phyloP scores from a whole-genome alignment of 345 rosid genomes.

The Excoecaria agallocha region DNA sequence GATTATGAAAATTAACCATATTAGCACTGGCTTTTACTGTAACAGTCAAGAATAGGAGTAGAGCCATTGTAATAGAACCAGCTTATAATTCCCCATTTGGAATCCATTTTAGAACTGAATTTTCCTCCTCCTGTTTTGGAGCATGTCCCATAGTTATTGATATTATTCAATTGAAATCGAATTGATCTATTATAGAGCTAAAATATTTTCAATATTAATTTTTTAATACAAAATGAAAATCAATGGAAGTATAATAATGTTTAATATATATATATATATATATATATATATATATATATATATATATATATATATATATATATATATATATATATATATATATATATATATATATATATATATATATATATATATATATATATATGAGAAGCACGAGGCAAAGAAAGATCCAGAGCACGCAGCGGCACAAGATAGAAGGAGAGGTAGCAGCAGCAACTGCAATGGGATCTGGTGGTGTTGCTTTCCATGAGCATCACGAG shows the following conservation, averaged over 20 bases:
- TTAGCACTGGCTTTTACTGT: constrained; percentile 42
- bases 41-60: constrained; percentile 54
- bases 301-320: too few relatives aligned
- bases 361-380: too few relatives aligned
- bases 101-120: constrained; percentile 41
- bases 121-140: constrained; percentile 31
- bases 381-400: constrained; percentile 52
- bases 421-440: constrained; percentile 55
- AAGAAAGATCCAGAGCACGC: constrained; percentile 59
- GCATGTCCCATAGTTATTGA: too few relatives aligned
- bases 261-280: too few relatives aligned
- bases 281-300: background rate
- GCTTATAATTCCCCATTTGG: constrained; percentile 61
- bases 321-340: too few relatives aligned
- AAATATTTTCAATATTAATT: too few relatives aligned
- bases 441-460: constrained; percentile 49
- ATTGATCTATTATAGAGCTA: too few relatives aligned
- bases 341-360: too few relatives aligned
- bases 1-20: constrained; percentile 59
- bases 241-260: too few relatives aligned
- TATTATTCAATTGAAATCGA: too few relatives aligned
- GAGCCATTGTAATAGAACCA: constrained; percentile 53
- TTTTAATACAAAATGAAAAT: too few relatives aligned
- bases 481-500: constrained; percentile 62
- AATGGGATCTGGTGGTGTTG: constrained; percentile 46